phyloP scores from a whole-genome alignment of 2,329 filamentous ascomycete species.

The Phialemoniopsis sp. region DNA sequence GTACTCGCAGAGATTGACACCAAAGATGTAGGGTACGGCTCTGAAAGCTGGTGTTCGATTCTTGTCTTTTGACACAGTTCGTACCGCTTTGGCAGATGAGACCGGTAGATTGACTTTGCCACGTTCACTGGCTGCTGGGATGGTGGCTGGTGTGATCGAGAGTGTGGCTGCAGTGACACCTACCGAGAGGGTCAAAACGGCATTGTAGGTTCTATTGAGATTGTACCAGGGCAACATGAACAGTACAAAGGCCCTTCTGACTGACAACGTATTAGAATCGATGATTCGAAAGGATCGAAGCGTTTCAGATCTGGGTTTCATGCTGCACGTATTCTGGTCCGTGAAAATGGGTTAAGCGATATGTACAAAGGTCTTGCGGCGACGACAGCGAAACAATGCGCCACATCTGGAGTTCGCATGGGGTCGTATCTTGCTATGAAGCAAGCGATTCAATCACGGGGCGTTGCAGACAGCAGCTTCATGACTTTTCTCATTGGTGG shows the following conservation, averaged over 20 bases:
- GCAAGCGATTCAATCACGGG: slow-evolving; percentile 17
- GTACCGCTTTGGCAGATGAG: slow-evolving; percentile 49
- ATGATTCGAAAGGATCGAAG: slow-evolving; percentile 23
- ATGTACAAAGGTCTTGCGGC: slow-evolving; percentile 39
- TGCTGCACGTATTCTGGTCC: slow-evolving; percentile 25
- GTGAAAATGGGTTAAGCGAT: slow-evolving; percentile 32
- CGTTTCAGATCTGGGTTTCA: slow-evolving; percentile 23
- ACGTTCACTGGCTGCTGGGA: slow-evolving; percentile 57
- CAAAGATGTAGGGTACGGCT: slow-evolving; percentile 39
- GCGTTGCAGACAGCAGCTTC: slow-evolving; percentile 11
- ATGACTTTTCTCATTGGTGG: slow-evolving; percentile 59
- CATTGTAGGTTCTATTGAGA: slow-evolving; percentile 33
- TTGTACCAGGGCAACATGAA: no score
- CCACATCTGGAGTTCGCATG: slow-evolving; percentile 41
- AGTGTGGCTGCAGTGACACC: slow-evolving; percentile 63
- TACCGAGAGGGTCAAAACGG: slow-evolving; percentile 65
- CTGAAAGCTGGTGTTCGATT: slow-evolving; percentile 65
- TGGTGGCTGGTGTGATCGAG: slow-evolving; percentile 58
- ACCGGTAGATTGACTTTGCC: slow-evolving; percentile 52
- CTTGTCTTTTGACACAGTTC: slow-evolving; percentile 62
- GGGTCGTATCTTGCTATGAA: slow-evolving; percentile 43
- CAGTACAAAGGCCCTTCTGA: no score
- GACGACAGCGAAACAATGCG: slow-evolving; percentile 42
- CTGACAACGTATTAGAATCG: no score
- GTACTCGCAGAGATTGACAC: background rate